phyloP scores from a whole-genome alignment of 176 grass and related monocot genomes.

The Aegilops longissima region DNA sequence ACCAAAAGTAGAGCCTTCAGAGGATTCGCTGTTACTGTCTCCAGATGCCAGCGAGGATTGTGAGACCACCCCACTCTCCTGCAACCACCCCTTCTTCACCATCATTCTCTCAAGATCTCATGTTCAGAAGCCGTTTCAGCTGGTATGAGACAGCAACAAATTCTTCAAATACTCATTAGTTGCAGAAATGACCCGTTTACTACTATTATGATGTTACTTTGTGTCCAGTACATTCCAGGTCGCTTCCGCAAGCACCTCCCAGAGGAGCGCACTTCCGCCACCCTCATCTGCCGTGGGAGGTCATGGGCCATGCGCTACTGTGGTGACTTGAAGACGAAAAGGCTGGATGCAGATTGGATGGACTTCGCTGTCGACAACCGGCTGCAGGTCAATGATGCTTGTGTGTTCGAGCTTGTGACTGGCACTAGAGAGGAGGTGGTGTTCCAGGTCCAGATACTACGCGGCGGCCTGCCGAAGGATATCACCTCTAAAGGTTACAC shows the following conservation, averaged over 20 bases:
- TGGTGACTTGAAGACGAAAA: constrained; percentile 21
- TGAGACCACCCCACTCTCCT: constrained; percentile 37
- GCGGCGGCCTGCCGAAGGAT: constrained; percentile 38
- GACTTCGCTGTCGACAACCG: constrained; percentile 35
- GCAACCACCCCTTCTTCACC: constrained; percentile 50
- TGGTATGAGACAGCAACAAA: neutral
- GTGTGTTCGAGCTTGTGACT: constrained; percentile 40
- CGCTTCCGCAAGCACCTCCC: constrained; percentile 32
- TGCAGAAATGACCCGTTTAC: neutral
- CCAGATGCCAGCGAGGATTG: neutral
- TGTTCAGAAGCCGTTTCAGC: constrained; percentile 18
- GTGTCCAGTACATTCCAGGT: constrained; percentile 28
- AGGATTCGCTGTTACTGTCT: too few relatives aligned
- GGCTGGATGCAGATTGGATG: constrained; percentile 27
- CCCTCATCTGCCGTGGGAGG: constrained; percentile 31
- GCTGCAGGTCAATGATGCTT: constrained; percentile 37
- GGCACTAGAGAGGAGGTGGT: neutral
- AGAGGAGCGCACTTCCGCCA: neutral
- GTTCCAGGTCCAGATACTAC: constrained; percentile 49
- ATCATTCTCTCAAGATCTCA: constrained; percentile 22
- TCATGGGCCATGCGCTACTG: neutral
- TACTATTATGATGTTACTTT: neutral
- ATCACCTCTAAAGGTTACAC: constrained; percentile 29
- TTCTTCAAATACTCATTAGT: neutral
- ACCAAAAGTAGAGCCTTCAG: too few relatives aligned